Conservation (phyloP, 225 moss, liverwort and hornwort species). For the Neckera pumila region DNA sequence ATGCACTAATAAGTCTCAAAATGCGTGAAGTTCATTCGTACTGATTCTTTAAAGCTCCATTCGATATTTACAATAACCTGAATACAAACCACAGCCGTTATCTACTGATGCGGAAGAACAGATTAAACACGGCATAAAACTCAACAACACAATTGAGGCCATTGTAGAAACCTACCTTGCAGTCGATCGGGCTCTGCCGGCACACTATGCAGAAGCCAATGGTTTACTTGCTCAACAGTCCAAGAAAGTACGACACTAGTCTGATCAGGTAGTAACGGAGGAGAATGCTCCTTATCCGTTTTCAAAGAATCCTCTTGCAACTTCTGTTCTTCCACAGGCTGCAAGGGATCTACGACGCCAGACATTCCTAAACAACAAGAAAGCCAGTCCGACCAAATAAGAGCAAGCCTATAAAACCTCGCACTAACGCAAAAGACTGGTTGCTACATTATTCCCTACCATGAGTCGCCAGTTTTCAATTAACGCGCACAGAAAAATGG, state of each 20-base stretch:
- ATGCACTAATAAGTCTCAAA: background rate
- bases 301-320: conserved; percentile 11
- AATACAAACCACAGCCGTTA: background rate
- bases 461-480: background rate
- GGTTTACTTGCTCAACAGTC: conserved; percentile 46
- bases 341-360: conserved; percentile 43
- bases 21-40: background rate
- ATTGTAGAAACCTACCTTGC: conserved; percentile 23
- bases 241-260: conserved; percentile 46
- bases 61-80: background rate
- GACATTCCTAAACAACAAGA: conserved; percentile 44
- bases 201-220: conserved; percentile 43
- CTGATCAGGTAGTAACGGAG: conserved; percentile 38
- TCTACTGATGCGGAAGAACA: background rate
- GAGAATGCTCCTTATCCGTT: conserved; percentile 10
- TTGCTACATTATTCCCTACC: background rate
- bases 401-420: background rate
- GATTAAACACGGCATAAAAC: background rate
- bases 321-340: conserved; percentile 21
- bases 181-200: conserved; percentile 27
- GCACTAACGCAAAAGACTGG: background rate
- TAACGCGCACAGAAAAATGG: background rate
- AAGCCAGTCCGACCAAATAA: background rate
- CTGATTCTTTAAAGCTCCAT: background rate
- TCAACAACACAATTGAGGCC: background rate